Evolutionary conservation across 2,329 filamentous ascomycete genomes (phyloP), one percentile per base, ranked within the genome.

Genomic region (Sporothrix humicola): DNA sequence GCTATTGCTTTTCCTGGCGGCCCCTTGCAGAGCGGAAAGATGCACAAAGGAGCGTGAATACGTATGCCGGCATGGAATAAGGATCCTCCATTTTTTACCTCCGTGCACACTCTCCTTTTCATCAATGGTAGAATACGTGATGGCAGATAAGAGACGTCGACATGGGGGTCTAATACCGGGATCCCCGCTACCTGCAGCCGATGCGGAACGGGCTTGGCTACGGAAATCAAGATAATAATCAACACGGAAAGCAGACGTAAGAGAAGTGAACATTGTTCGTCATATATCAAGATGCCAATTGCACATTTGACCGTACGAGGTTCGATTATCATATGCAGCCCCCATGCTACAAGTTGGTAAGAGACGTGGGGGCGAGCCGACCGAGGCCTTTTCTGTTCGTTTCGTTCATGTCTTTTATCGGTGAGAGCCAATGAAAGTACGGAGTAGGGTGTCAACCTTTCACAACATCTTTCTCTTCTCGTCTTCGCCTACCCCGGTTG

Each of bases 1-100:
- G 58, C 61, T 48, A 46, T 48, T 65, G 61, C 42, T 65, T 65
- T 44, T 44, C 17, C n/a, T 65, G 26, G 61, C 46, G 61, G 37
- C n/a, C 37, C 61, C 37, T 26, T 15, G 37, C 26, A 59, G 56
- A 59, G 26, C 56, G 26, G 15, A 59, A 58, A 61, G 17, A 31
- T 20, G n/a, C 31, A 7, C 31, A 37, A n/a, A 8, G 20, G 56
- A 10, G 56, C 26, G 26, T 37, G 31, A 44, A 12, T 44, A 7
- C 37, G 37, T 44, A 13, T 15, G n/a, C 23, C 42, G 42, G 58
- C 10, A 42, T 65, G 37, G 7, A 13, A 13, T 23, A 23, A 23
- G 42, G 61, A 4, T 46, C 10, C 42, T 23, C 15, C 61, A 65
- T 10, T 3, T 9, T 13, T 15, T 42, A 44, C n/a, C 42, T 46